Percentiles rank a stretch among this genome's conserved stretches.
Conservation (phyloP, 768 basidiomycete species). For the Podaxis rugospora region DNA sequence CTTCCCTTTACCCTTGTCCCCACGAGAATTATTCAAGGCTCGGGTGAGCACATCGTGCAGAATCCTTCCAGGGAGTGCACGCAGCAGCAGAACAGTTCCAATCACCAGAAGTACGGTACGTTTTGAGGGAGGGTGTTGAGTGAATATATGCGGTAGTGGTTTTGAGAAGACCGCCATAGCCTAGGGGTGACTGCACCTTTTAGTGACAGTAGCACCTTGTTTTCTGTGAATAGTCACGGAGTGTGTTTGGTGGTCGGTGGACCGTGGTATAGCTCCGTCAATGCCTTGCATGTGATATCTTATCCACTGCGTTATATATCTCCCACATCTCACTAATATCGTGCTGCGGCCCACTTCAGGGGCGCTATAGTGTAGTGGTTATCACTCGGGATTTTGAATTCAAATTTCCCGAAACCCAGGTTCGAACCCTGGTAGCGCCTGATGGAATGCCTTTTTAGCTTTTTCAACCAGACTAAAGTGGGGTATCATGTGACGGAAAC, state of each 20-base stretch:
- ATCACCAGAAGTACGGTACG: conserved; percentile 39
- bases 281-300: neutral
- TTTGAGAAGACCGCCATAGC: conserved; percentile 23
- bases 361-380: conserved; percentile 11
- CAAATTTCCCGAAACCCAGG: conserved; percentile 9
- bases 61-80: conserved; percentile 28
- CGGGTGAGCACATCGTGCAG: conserved; percentile 27
- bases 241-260: no score
- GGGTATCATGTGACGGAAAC: neutral
- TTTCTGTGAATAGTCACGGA: no score
- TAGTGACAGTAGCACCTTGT: no score
- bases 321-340: neutral
- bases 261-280: no score
- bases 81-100: conserved; percentile 46
- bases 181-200: no score
- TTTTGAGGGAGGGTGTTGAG: conserved; percentile 16
- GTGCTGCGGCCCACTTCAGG: rapidly evolving
- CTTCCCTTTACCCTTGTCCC: conserved; percentile 17
- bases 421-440: conserved; percentile 11
- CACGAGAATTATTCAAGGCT: conserved; percentile 17
- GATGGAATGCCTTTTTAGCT: neutral
- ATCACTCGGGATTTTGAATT: conserved; percentile 8
- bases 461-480: neutral
- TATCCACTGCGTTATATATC: neutral
- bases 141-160: conserved; percentile 4